Evolutionary conservation across 805 yeast species (phyloP).

Genomic region (Schizosaccharomyces pombe): ASM294v3 CU329670.1:3103001-3103500

Average conservation of each 20-base stretch:
- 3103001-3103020: background rate
- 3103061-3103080: conserved; percentile 12
- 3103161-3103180: conserved; percentile 73
- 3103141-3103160: conserved; percentile 69
- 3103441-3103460: conserved; percentile 40
- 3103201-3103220: conserved; percentile 82
- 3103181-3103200: conserved; percentile 73
- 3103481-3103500: conserved; percentile 41
- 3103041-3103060: background rate
- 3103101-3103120: conserved; percentile 72
- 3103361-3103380: conserved; percentile 57
- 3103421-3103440: conserved; percentile 30
- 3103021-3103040: background rate
- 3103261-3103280: conserved; percentile 74
- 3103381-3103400: conserved; percentile 24
- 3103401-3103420: conserved; percentile 16
- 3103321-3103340: conserved; percentile 76
- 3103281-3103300: conserved; percentile 23
- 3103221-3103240: conserved; percentile 94
- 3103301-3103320: conserved; percentile 46
- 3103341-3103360: conserved; percentile 48
- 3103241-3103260: conserved; percentile 96
- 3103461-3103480: conserved; percentile 46
- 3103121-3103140: conserved; percentile 80
- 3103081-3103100: conserved; percentile 31